A percentile compares a stretch with the other conserved stretches of the same genome.
phyloP scores from a whole-genome alignment of 164 flowering plant species.

The Magnolia sinica region DNA sequence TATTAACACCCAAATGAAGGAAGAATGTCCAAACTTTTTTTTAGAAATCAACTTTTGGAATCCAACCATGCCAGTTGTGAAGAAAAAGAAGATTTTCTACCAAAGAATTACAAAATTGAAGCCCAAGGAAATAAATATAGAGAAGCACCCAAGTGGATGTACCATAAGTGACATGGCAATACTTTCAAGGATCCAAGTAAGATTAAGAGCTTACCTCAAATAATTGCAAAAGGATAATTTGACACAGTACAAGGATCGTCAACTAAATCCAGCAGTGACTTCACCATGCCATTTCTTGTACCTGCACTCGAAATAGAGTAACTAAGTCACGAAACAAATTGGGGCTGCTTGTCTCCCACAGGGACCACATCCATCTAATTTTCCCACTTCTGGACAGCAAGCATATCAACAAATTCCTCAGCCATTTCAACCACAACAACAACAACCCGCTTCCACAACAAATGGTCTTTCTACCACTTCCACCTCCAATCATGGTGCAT shows the following conservation, averaged over 20 bases:
- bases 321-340: slow-evolving; percentile 4
- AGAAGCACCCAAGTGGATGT: not conserved
- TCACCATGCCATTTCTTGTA: slow-evolving; percentile 94
- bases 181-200: not conserved
- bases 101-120: not conserved
- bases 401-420: slow-evolving; percentile 70
- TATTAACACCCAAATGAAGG: too few species aligned
- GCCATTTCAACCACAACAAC: slow-evolving; percentile 51
- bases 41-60: not conserved
- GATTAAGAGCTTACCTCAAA: slow-evolving; percentile 56
- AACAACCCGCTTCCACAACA: slow-evolving; percentile 62
- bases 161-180: not conserved
- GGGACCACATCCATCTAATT: slow-evolving; percentile 83
- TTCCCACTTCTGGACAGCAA: slow-evolving; percentile 58
- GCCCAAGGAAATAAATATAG: too few species aligned
- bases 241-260: slow-evolving; percentile 59
- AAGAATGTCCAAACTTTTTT: slow-evolving; percentile 34
- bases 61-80: not conserved
- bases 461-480: slow-evolving; percentile 54
- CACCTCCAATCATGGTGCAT: slow-evolving; percentile 57
- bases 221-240: slow-evolving; percentile 65
- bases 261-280: slow-evolving; percentile 81
- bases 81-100: not conserved
- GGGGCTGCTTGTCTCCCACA: slow-evolving; percentile 96
- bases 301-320: slow-evolving; percentile 41